phyloP scores from a whole-genome alignment of 1,139 yeast genomes.

The Wickerhamomyces sp. region DNA sequence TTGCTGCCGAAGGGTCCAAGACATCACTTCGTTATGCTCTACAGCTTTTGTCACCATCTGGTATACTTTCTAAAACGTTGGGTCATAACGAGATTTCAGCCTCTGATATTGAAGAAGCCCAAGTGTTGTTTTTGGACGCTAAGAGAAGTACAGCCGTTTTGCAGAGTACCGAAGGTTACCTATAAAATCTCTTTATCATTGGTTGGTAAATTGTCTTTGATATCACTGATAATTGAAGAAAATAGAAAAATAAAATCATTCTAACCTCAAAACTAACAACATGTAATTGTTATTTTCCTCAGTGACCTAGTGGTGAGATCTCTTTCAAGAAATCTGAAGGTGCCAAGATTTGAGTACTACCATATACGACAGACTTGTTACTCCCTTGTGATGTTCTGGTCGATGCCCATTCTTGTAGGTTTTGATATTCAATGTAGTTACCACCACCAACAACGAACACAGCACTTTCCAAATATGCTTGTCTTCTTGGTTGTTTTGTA shows the following conservation, averaged over 20 bases:
- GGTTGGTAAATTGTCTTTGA: too few species aligned
- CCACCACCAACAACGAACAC: conserved; percentile 98
- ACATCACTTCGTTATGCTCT: conserved; percentile 88
- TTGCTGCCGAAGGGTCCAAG: conserved; percentile 65
- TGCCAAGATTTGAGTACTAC: conserved; percentile 76
- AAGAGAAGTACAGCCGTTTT: conserved; percentile 77
- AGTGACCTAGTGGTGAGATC: conserved; percentile 35
- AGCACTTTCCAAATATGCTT: conserved; percentile 70
- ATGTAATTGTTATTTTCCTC: too few species aligned
- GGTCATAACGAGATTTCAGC: conserved; percentile 67
- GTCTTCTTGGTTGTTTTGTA: conserved; percentile 84
- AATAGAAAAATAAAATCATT: too few species aligned
- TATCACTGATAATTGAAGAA: too few species aligned
- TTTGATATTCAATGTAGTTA: conserved; percentile 88
- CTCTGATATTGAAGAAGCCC: conserved; percentile 83
- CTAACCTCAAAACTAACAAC: too few species aligned
- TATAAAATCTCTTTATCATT: too few species aligned
- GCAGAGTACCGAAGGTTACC: conserved; percentile 32
- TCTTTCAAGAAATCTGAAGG: conserved; percentile 75
- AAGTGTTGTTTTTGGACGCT: conserved; percentile 80
- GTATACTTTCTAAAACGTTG: conserved; percentile 68
- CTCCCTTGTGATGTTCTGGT: conserved; percentile 30
- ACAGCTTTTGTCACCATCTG: conserved; percentile 88
- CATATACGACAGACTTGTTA: conserved; percentile 62
- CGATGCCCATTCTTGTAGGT: conserved; percentile 84